Base-by-base conservation (phyloP, 257 asterid species). In the Solanum pinnatisectum region DNA sequence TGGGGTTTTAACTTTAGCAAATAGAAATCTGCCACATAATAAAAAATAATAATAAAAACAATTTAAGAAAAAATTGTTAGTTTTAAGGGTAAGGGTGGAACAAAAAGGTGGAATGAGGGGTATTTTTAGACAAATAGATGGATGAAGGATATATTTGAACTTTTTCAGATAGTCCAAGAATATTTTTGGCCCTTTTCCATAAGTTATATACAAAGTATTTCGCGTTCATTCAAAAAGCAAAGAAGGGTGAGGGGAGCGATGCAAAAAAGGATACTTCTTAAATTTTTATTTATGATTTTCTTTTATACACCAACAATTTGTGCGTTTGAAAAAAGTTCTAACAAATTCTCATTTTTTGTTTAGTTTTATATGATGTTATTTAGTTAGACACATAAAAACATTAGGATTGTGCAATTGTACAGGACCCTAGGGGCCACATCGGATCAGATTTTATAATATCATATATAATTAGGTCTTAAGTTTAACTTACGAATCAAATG, bases 211-310 rank as follows among this genome's bases (percentile, higher is more conserved):
- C 2, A 25, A 67, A 25, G 9, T 67, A 67, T 67, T 12, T 11
- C 9, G 0, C 2, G 7, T 67, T n/a, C 16, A 65, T 12, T 1
- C 5, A n/a, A 10, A 22, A 22, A 6, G 13, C 0, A 2, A 59
- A 59, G 4, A 59, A 59, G 12, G 27, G 10, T 8, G 4, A 60
- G 14, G 70, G 71, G 2, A 2, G 4, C 32, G 4, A 67, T 25
- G 35, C 12, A 25, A 25, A 67, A 18, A 2, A 67, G 20, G 35
- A 67, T 25, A 67, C 35, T 67, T 67, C 35, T 25, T 25, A 25
- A 63, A n/a, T 63, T 11, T 4, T 25, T 65, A 65, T 25, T 18
- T 25, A 25, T 25, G 72, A 4, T 65, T 65, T 65, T n/a, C 1
- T 63, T 63, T 6, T 63, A 23, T 4, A 63, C 7, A 63, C 15